phyloP scores from a whole-genome alignment of 805 yeast species.

The Vanderwaltozyma polyspora region DNA sequence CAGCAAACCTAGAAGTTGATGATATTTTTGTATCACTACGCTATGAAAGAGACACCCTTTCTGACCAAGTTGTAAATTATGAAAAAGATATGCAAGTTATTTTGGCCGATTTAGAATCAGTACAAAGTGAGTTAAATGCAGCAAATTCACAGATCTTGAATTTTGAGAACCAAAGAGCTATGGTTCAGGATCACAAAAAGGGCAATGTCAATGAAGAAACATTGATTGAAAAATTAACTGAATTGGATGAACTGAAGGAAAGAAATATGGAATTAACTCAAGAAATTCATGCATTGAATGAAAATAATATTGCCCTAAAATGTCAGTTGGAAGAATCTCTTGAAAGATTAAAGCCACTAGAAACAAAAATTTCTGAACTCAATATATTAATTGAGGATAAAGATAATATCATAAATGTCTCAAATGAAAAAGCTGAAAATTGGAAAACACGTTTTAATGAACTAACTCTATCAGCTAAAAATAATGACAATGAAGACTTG shows the following conservation, averaged over 20 bases:
- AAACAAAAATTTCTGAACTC: neutral
- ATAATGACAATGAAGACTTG: conserved; percentile 12
- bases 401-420: neutral
- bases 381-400: too few relatives aligned
- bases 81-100: neutral
- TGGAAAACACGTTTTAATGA: neutral
- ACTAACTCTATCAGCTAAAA: neutral
- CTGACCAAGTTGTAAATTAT: neutral
- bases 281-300: neutral
- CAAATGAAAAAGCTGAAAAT: neutral
- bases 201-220: neutral
- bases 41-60: conserved; percentile 5
- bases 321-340: neutral
- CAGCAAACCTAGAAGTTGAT: neutral
- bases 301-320: too few relatives aligned
- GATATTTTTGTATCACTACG: conserved; percentile 6
- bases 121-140: neutral
- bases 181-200: neutral
- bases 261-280: neutral
- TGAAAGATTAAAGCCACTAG: neutral
- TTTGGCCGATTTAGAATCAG: neutral
- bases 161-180: neutral
- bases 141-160: too few relatives aligned
- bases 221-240: neutral
- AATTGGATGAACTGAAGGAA: neutral